A percentile compares a stretch with the other conserved stretches of the same genome.
These are phyloP conservation scores for Ophiostoma novo-ulmi DNA, from an alignment of 2,329 filamentous ascomycete genomes.

Conservation along the genomic window DNA sequence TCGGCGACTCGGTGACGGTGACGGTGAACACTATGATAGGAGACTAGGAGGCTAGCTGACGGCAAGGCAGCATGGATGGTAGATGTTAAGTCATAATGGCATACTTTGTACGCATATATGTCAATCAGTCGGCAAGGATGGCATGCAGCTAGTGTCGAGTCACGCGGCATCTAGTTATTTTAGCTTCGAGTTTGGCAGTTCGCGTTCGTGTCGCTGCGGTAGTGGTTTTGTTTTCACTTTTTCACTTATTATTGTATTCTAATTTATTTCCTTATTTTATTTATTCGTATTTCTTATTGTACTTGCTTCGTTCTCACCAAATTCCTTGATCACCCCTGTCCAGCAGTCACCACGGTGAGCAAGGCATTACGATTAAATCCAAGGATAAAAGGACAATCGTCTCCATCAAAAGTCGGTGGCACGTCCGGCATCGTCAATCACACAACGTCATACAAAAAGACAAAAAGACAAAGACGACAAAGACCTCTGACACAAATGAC, in stretches of 20 bases:
- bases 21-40: neutral
- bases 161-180: conserved; percentile 2
- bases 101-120: too few relatives aligned
- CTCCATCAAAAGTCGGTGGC: neutral
- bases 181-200: neutral
- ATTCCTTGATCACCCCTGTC: neutral
- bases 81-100: too few relatives aligned
- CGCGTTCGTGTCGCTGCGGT: too few relatives aligned
- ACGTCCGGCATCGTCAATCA: neutral
- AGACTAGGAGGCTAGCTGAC: neutral
- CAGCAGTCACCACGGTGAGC: too few relatives aligned
- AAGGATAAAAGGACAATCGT: neutral
- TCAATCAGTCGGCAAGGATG: neutral
- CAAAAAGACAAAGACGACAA: neutral
- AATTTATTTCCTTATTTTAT: neutral
- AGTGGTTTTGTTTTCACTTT: neutral
- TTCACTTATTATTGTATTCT: too few relatives aligned
- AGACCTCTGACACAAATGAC: too few relatives aligned
- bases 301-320: too few relatives aligned
- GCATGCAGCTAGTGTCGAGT: conserved; percentile 14
- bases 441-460: conserved; percentile 3
- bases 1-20: neutral
- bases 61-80: neutral
- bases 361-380: neutral
- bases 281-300: neutral